phyloP scores from a whole-genome alignment of 2,329 filamentous ascomycete genomes.

The Claviceps sorghi region DNA sequence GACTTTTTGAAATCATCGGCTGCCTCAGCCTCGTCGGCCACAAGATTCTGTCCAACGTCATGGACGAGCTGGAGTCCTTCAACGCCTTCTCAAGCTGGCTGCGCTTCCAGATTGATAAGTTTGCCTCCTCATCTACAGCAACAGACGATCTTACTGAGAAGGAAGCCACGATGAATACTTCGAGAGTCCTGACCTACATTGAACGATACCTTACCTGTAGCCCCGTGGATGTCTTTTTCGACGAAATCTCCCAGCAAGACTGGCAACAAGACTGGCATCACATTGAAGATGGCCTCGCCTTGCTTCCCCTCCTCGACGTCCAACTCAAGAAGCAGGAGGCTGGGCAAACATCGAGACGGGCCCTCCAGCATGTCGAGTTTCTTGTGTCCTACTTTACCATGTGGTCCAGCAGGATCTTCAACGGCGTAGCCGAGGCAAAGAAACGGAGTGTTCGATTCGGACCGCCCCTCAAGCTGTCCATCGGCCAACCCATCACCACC shows the following conservation, averaged over 20 bases:
- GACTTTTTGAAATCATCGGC: constrained; percentile 54
- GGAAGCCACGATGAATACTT: constrained; percentile 60
- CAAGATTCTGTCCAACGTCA: constrained; percentile 53
- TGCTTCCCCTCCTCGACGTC: constrained; percentile 34
- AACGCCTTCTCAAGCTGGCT: constrained; percentile 71
- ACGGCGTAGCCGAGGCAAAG: constrained; percentile 55
- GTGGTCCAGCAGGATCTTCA: constrained; percentile 48
- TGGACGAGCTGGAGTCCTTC: constrained; percentile 68
- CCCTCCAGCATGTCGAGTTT: constrained; percentile 47
- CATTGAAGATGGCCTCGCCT: constrained; percentile 27
- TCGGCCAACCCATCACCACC: constrained; percentile 30
- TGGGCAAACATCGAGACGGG: constrained; percentile 31
- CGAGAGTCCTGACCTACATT: constrained; percentile 64
- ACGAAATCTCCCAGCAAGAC: constrained; percentile 33
- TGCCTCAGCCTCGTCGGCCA: constrained; percentile 64
- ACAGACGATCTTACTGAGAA: constrained; percentile 63
- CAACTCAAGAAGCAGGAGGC: constrained; percentile 33
- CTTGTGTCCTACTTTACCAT: constrained; percentile 42
- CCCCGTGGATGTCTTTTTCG: constrained; percentile 48
- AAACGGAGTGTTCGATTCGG: constrained; percentile 55
- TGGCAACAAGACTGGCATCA: constrained; percentile 31
- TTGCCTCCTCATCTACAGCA: constrained; percentile 46
- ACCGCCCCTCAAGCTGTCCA: constrained; percentile 30
- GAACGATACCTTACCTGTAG: constrained; percentile 53
- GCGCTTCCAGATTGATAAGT: constrained; percentile 64